These are phyloP conservation scores for Hortaea werneckii DNA, from an alignment of 2,329 filamentous ascomycete species.

Conservation along the genomic window DNA sequence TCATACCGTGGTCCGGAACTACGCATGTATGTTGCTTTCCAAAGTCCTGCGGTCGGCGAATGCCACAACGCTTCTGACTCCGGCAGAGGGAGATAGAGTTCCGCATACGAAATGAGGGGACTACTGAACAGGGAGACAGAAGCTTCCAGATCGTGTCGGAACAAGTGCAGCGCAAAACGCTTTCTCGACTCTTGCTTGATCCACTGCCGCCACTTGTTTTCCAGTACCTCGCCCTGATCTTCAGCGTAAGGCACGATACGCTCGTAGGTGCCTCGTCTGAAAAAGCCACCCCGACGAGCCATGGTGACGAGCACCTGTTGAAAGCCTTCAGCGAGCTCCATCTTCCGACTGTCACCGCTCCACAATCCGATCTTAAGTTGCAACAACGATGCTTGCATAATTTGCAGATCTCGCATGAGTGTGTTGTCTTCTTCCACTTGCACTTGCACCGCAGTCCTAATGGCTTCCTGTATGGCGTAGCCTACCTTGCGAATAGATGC, in stretches of 20 bases:
- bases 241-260: constrained; percentile 41
- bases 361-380: constrained; percentile 46
- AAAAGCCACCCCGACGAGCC: constrained; percentile 48
- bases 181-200: constrained; percentile 56
- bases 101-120: constrained; percentile 58
- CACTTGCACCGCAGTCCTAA: constrained; percentile 29
- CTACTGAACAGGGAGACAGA: constrained; percentile 58
- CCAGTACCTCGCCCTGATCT: constrained; percentile 47
- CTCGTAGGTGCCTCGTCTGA: constrained; percentile 38
- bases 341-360: constrained; percentile 50
- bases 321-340: constrained; percentile 51
- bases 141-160: constrained; percentile 54
- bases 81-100: constrained; percentile 57
- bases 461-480: constrained; percentile 40
- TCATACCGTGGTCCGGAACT: constrained; percentile 27
- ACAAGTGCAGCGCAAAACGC: constrained; percentile 55
- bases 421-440: constrained; percentile 42
- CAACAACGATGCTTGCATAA: constrained; percentile 42
- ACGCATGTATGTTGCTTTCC: constrained; percentile 51
- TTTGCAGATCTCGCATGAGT: constrained; percentile 41
- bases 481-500: constrained; percentile 52
- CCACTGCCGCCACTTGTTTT: constrained; percentile 58
- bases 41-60: constrained; percentile 51
- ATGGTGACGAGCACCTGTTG: constrained; percentile 43
- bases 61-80: constrained; percentile 54